These are phyloP conservation scores for Volvox carteri DNA, from an alignment of 163 green algal genomes.

Conservation along the genomic window DNA sequence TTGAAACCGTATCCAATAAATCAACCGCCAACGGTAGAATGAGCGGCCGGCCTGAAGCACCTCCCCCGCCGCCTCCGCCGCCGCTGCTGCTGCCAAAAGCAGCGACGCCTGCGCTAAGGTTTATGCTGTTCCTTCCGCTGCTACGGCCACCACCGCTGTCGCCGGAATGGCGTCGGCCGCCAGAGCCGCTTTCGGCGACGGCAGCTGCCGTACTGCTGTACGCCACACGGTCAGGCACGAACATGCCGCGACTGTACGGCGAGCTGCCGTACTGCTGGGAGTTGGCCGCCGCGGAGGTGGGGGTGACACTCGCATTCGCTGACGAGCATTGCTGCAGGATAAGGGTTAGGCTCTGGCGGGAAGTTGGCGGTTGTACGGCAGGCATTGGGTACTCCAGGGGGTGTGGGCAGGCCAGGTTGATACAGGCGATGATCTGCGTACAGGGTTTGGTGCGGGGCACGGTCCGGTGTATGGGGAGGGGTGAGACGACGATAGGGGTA, in stretches of 20 bases:
- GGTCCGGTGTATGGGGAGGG: background rate
- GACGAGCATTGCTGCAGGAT: constrained; percentile 18
- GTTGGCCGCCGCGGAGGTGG: background rate
- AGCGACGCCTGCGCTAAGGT: background rate
- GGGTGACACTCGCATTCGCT: background rate
- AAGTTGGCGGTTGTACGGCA: background rate
- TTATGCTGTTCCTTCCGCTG: background rate
- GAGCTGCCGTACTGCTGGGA: background rate
- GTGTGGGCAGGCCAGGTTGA: constrained; percentile 51
- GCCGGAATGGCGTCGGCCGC: background rate
- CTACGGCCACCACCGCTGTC: background rate
- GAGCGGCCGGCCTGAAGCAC: background rate
- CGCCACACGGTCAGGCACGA: background rate
- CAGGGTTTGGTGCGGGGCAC: background rate
- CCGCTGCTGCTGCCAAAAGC: background rate
- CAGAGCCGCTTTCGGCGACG: background rate
- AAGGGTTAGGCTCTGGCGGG: constrained; percentile 30
- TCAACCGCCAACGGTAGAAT: constrained; percentile 42
- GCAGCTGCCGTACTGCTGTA: background rate
- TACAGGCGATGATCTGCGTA: constrained; percentile 31
- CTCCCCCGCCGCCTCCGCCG: background rate
- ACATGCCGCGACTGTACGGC: background rate
- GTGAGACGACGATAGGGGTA: background rate
- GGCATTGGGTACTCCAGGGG: constrained; percentile 30
- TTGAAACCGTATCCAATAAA: constrained; percentile 25